phyloP scores from a whole-genome alignment of 257 asterid genomes.

The Solanum appendiculatum region DNA sequence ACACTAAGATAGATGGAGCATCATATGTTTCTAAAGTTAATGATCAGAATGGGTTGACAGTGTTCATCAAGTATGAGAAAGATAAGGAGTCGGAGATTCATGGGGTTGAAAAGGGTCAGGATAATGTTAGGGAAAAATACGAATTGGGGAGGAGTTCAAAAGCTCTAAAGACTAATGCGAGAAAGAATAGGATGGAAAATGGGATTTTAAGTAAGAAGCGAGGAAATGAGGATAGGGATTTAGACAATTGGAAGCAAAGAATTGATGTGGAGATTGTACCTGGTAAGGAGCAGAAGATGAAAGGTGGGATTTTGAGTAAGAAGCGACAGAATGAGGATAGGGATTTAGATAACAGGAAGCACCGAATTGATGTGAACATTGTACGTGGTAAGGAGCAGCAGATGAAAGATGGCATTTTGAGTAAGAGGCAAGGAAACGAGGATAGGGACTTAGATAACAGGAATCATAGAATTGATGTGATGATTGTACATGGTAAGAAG shows the following conservation, averaged over 20 bases:
- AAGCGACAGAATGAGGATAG: background rate
- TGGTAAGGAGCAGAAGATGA: background rate
- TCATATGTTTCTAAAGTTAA: slow-evolving; percentile 7
- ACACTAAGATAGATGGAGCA: background rate
- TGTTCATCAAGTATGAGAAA: slow-evolving; percentile 1
- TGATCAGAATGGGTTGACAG: slow-evolving; percentile 1
- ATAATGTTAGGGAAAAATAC: background rate
- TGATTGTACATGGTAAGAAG: background rate
- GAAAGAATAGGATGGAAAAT: background rate
- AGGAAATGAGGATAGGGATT: background rate
- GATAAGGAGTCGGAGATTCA: background rate
- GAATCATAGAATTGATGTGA: background rate
- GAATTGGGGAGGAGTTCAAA: background rate
- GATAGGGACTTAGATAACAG: background rate
- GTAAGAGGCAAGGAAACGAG: background rate
- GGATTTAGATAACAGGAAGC: background rate
- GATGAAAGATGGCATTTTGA: background rate
- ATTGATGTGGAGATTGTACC: background rate
- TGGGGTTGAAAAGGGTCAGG: background rate
- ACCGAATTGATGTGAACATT: background rate
- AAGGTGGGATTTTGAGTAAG: background rate
- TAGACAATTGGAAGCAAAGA: background rate
- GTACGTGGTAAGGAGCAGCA: background rate
- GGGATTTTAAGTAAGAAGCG: background rate
- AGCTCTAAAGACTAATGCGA: background rate